Base-by-base conservation (phyloP, 108 stramenopile species). In the Fistulifera pelliculosa region DNA sequence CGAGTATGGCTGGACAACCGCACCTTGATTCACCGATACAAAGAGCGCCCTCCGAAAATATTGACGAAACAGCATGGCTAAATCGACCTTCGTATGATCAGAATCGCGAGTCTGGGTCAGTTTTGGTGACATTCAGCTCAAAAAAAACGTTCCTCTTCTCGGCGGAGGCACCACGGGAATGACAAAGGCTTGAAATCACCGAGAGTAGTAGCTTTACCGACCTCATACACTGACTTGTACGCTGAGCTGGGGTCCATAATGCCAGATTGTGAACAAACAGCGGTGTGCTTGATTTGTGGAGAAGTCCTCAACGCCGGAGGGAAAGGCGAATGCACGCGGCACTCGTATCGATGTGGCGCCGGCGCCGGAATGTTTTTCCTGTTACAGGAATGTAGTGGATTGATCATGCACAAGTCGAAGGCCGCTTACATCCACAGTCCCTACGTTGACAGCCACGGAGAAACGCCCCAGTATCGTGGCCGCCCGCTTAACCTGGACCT, bases 401-500 rank as follows among this genome's bases (percentile, higher is more conserved):
- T 97, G 27, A 73, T 93, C 14, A 76, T 97, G 59, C 90, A 94
- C 68, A 87, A 85, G 7, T 52, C 58, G 0, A 85, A 83, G 47
- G 94, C 94, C 0, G 83, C 86, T 2, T 97, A 94, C 43, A 76
- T 94, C 21, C 85, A 88, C 50, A 84, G 90, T 66, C 93, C 93
- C 1, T 97, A 93, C 54, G 96, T 95, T 28, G 96, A 97, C 50
- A 83, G 76, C 55, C 87, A 95, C 52, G 93, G 93, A 3, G 96
- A 97, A 71, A 90, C 87, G 17, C 87, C 88, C 0, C 83, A 87
- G 39, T 40, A 44, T 15, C 66, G 88, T 48, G 93, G 93, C 8
- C 58, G 87, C 7, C 93, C 93, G 17, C 60, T 94, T 54, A 89
- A 87, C 63, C 54, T 87, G 18, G 81, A 85, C 59, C 27, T 78